These are phyloP conservation scores for Ceratobasidium sp. DNA, from an alignment of 1,284 basidiomycete genomes.

Conservation along the genomic window DNA sequence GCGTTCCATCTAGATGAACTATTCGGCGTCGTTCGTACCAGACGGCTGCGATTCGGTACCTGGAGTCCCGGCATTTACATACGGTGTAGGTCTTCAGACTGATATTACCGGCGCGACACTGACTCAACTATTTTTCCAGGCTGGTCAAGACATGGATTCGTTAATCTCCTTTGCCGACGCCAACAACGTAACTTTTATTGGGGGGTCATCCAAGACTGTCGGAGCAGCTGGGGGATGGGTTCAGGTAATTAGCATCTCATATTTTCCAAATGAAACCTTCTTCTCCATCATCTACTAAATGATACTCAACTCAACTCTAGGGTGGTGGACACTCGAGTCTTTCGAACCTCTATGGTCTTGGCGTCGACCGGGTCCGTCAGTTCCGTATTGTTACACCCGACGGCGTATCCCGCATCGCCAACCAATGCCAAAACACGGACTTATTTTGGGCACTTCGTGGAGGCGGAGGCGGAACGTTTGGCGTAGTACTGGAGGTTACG, in stretches of 20 bases:
- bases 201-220: conserved; percentile 38
- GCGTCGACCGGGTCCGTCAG: conserved; percentile 39
- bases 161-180: conserved; percentile 44
- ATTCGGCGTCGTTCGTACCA: conserved; percentile 40
- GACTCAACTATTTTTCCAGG: neutral
- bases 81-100: neutral
- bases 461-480: conserved; percentile 47
- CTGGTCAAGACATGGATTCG: conserved; percentile 35
- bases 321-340: conserved; percentile 53
- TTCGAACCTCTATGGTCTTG: conserved; percentile 40
- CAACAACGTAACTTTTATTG: conserved; percentile 47
- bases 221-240: conserved; percentile 40
- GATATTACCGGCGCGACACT: neutral
- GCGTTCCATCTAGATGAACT: conserved; percentile 38
- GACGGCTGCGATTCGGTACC: conserved; percentile 30
- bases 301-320: conserved; percentile 51
- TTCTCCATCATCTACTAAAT: conserved; percentile 12
- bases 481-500: conserved; percentile 37
- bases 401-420: conserved; percentile 17
- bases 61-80: conserved; percentile 33
- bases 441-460: no score
- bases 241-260: conserved; percentile 11
- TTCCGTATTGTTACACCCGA: conserved; percentile 43
- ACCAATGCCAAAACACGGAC: conserved; percentile 54
- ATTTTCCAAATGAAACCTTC: neutral